Conservation (phyloP, 331 rosid species). For the Pyrus hybrid region DNA sequence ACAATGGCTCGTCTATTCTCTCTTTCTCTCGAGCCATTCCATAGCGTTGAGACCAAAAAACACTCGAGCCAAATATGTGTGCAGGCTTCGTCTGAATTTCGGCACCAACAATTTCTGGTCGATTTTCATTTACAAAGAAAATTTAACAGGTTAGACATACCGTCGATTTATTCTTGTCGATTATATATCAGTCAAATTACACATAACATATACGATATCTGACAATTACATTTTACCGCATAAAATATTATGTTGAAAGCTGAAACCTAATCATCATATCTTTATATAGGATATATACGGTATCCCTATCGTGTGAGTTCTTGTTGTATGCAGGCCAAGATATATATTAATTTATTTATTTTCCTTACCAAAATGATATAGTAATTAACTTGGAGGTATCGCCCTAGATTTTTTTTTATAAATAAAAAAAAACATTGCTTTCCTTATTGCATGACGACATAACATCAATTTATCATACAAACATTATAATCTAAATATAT, state of each 20-base stretch:
- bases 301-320: neutral
- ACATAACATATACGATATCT: neutral
- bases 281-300: no score
- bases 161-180: neutral
- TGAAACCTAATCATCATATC: no score
- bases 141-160: no score
- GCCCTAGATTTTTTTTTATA: no score
- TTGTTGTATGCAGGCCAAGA: neutral
- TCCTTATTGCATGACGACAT: neutral
- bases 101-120: neutral
- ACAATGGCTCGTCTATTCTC: no score
- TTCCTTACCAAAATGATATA: neutral
- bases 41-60: neutral
- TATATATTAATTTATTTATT: no score
- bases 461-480: no score
- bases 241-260: no score
- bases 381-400: neutral
- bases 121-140: neutral
- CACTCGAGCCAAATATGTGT: no score
- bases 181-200: neutral
- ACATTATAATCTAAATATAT: no score
- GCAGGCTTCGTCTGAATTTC: no score
- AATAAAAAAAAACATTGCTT: neutral
- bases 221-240: neutral
- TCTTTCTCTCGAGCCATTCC: no score